Conservation (phyloP, 2,329 filamentous ascomycete genomes). For the Lecanoromycetidae sp. region DNA sequence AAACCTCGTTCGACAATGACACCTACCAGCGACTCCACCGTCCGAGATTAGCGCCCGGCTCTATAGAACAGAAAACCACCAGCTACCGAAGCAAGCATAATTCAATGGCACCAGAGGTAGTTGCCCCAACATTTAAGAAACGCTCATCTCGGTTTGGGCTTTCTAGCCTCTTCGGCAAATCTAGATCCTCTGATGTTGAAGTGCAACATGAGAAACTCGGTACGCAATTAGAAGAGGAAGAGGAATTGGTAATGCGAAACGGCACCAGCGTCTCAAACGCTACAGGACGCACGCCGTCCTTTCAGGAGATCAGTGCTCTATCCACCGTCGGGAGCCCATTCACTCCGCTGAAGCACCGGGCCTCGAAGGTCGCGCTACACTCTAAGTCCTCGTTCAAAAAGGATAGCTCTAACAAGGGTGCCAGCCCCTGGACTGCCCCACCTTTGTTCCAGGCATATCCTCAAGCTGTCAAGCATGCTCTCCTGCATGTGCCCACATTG, state of each 20-base stretch:
- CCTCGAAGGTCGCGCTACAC: slow-evolving; percentile 7
- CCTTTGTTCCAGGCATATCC: slow-evolving; percentile 80
- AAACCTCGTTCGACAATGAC: neutral
- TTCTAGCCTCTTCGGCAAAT: slow-evolving; percentile 8
- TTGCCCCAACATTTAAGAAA: neutral
- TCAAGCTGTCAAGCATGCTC: slow-evolving; percentile 65
- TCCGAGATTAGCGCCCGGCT: neutral
- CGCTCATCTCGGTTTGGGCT: slow-evolving; percentile 11
- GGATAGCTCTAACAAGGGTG: slow-evolving; percentile 1
- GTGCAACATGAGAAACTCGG: slow-evolving; percentile 1
- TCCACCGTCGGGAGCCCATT: slow-evolving; percentile 1
- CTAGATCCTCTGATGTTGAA: slow-evolving; percentile 4
- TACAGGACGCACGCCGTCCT: neutral
- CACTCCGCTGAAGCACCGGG: neutral
- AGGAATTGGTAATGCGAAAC: neutral
- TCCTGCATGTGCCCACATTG: slow-evolving; percentile 53
- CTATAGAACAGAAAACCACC: neutral
- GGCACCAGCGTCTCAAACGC: neutral
- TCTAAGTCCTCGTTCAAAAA: slow-evolving; percentile 9
- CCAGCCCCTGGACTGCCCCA: slow-evolving; percentile 48
- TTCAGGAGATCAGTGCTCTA: neutral
- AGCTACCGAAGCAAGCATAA: neutral
- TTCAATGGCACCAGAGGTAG: neutral
- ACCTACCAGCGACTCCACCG: neutral
- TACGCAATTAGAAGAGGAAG: slow-evolving; percentile 6